Conservation (phyloP, 129 eudicot species). For the Chrysanthemum seticuspe region DNA sequence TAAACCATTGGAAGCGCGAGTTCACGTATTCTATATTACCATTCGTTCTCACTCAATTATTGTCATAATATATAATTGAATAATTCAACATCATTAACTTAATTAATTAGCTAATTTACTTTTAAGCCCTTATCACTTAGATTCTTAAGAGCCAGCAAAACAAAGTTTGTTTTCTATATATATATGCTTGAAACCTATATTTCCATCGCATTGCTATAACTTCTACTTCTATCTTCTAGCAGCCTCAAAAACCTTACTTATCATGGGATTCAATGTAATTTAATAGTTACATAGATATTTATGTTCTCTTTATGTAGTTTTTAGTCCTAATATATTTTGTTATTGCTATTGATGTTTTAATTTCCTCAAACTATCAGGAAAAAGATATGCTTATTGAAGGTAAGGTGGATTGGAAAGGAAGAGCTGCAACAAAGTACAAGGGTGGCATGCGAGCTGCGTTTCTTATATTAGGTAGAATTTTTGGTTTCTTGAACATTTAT, state of each 20-base stretch:
- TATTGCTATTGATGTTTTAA: neutral
- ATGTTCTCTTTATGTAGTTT: neutral
- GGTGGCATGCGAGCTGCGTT: conserved; percentile 55
- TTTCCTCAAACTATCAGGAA: conserved; percentile 35
- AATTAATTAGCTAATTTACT: conserved; percentile 5
- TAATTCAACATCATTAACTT: conserved; percentile 11
- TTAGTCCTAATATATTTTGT: neutral
- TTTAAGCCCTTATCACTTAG: conserved; percentile 19
- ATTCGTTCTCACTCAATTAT: neutral
- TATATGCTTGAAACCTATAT: conserved; percentile 16
- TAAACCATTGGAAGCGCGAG: too few species aligned
- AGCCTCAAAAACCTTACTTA: conserved; percentile 12
- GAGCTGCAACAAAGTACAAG: conserved; percentile 44
- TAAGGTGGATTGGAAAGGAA: conserved; percentile 81
- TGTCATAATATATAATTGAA: neutral
- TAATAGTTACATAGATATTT: neutral
- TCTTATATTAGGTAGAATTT: conserved; percentile 45
- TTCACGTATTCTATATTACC: neutral
- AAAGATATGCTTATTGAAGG: conserved; percentile 49
- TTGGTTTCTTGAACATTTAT: neutral
- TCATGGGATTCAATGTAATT: conserved; percentile 37
- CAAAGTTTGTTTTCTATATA: conserved; percentile 1
- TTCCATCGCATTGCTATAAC: conserved; percentile 26
- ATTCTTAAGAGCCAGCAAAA: conserved; percentile 3
- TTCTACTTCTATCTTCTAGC: conserved; percentile 13